Percentiles rank a stretch among this genome's conserved stretches.
phyloP scores from a whole-genome alignment of 2,329 filamentous ascomycete genomes.

The Juglanconis oblonga region DNA sequence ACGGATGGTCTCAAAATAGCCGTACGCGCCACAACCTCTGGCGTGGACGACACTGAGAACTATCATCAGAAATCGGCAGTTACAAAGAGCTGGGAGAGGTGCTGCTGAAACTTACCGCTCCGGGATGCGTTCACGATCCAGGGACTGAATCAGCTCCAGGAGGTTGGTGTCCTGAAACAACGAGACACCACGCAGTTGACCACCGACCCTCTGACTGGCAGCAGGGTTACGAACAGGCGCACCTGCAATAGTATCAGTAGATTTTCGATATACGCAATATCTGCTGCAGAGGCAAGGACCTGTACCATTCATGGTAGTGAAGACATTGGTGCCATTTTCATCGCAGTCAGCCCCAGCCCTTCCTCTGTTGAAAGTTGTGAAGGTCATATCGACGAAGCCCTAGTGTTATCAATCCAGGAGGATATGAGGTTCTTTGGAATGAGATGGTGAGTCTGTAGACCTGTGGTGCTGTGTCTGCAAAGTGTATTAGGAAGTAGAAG shows the following conservation, averaged over 20 bases:
- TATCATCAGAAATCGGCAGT: background rate
- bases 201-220: constrained; percentile 6
- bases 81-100: background rate
- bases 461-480: background rate
- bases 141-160: constrained; percentile 6
- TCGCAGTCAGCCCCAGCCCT: background rate
- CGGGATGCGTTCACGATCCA: constrained; percentile 4
- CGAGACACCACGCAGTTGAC: background rate
- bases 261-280: background rate
- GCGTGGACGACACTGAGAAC: constrained; percentile 44
- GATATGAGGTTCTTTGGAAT: background rate
- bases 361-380: background rate
- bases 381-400: background rate
- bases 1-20: constrained; percentile 59
- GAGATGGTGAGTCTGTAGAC: background rate
- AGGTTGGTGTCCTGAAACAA: constrained; percentile 9
- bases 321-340: background rate
- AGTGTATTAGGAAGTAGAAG: too few species aligned
- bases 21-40: constrained; percentile 46
- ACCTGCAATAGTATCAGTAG: background rate
- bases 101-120: background rate
- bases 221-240: constrained; percentile 3
- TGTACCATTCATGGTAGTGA: background rate
- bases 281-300: background rate
- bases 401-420: background rate